Base-by-base conservation (phyloP, 108 stramenopile genomes). In the Skeletonema tropicum region DNA sequence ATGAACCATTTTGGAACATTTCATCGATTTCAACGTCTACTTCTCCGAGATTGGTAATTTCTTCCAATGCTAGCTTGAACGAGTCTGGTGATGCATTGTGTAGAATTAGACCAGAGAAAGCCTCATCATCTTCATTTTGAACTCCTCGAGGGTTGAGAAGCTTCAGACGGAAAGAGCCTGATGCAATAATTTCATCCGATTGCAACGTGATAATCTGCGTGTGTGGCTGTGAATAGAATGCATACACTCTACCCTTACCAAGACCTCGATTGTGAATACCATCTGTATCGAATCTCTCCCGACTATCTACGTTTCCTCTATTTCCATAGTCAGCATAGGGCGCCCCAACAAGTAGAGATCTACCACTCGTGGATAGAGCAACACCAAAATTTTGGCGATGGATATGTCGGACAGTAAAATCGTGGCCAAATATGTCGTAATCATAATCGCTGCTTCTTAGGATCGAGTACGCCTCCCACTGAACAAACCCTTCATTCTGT, bases 321-420 rank as follows among this genome's bases (percentile, higher is more conserved):
- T 82, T 82, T 7, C 78, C 82, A 23, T 86, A 73, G 41, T 85
- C 70, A 10, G 82, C 82, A 42, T 66, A 75, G 1, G 86, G 84
- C 2, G 88, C 88, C 6, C 77, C 80, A 21, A 89, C 66, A 6
- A 87, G 59, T 3, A 89, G 67, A 11, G 74, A 74, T 25, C 84
- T 75, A 7, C 62, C 73, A 30, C 63, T 66, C 11, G 85, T 64
- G 3, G 88, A 79, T 15, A 95, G 83, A 30, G 87, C 65, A 6
- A 80, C 57, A 21, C 94, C 92, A 72, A 92, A 94, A 38, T 74
- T 85, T 75, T 90, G 88, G 5, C 60, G 68, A 46, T 87, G 86
- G 36, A 88, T 66, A 31, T 72, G 71, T 46, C 39, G 30, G 10
- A 59, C 42, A 33, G 64, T 66, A 35, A 70, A 72, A 29, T 49